Evolutionary conservation across 352 stramenopile genomes (phyloP).

Genomic region (Pythium oligandrum): DNA sequence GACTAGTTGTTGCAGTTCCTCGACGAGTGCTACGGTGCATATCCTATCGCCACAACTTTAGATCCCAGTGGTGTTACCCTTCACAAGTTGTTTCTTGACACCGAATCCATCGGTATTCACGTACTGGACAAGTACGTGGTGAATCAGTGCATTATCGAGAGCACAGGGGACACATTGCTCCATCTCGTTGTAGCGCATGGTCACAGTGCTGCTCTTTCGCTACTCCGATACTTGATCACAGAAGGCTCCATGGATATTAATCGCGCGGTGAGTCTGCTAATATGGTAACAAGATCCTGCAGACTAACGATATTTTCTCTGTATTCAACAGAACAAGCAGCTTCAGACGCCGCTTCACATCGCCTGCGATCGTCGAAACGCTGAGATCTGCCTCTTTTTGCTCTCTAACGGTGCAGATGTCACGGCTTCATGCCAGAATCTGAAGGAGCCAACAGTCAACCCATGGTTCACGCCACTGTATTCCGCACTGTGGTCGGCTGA

Average conservation of each 20-base stretch:
- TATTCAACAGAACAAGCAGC: constrained; percentile 37
- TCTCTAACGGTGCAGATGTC: constrained; percentile 34
- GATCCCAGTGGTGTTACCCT: constrained; percentile 34
- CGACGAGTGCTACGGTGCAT: too few species aligned
- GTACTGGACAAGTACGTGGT: constrained; percentile 34
- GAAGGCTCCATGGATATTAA: constrained; percentile 34
- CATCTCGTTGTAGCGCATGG: constrained; percentile 37
- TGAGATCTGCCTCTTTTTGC: constrained; percentile 34
- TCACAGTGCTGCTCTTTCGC: constrained; percentile 22
- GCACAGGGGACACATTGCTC: constrained; percentile 40
- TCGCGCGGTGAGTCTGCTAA: constrained; percentile 22
- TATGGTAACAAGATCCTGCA: too few species aligned
- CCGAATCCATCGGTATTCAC: constrained; percentile 25
- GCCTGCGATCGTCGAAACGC: constrained; percentile 32
- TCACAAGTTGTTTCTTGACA: constrained; percentile 38
- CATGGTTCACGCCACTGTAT: constrained; percentile 45
- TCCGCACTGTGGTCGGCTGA: constrained; percentile 29
- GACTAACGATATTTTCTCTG: background rate
- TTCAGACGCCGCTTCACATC: constrained; percentile 43
- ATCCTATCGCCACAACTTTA: too few species aligned
- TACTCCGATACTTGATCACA: constrained; percentile 35
- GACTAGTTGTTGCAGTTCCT: too few species aligned
- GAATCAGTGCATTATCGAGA: constrained; percentile 36
- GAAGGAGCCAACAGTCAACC: constrained; percentile 23
- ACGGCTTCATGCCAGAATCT: constrained; percentile 36